Conservation (phyloP, 2,329 filamentous ascomycete genomes). For the Orbilia brochopaga region DNA sequence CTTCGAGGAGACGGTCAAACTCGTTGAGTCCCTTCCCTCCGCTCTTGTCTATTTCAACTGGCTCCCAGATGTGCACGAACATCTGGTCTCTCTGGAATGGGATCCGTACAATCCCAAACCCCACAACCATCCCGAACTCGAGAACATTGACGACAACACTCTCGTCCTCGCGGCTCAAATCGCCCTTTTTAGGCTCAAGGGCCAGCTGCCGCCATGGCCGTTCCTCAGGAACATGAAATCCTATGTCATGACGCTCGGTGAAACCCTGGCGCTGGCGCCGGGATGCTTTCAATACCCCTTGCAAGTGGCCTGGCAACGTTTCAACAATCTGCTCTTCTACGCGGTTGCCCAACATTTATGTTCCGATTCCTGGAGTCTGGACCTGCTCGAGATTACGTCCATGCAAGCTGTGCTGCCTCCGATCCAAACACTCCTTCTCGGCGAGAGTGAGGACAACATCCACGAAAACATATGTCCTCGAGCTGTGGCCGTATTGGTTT, state of each 20-base stretch:
- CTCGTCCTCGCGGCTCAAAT: conserved; percentile 7
- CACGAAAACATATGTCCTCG: conserved; percentile 8
- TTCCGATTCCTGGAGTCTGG: conserved; percentile 2
- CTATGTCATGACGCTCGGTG: background rate
- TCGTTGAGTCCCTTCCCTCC: background rate
- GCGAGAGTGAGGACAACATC: background rate
- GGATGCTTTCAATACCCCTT: background rate
- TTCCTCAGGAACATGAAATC: conserved; percentile 9
- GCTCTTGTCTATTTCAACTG: background rate
- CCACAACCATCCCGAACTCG: conserved; percentile 1
- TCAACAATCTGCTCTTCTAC: conserved; percentile 2
- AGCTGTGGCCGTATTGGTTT: conserved; percentile 7
- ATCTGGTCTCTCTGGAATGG: too few species aligned
- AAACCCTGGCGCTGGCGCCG: conserved; percentile 2
- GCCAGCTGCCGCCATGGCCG: background rate
- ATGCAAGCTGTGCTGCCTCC: conserved; percentile 4
- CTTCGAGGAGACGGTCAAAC: background rate
- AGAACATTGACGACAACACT: conserved; percentile 7
- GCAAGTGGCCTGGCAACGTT: conserved; percentile 3
- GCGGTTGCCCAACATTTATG: background rate
- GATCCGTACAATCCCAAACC: too few species aligned
- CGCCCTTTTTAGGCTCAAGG: conserved; percentile 1
- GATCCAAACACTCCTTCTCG: conserved; percentile 1
- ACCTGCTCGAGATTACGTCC: conserved; percentile 8
- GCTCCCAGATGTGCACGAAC: background rate